Percentiles rank a stretch among this genome's conserved stretches.
Evolutionary conservation across 1,284 basidiomycete genomes (phyloP).

Genomic region (Irpex sp.): DNA sequence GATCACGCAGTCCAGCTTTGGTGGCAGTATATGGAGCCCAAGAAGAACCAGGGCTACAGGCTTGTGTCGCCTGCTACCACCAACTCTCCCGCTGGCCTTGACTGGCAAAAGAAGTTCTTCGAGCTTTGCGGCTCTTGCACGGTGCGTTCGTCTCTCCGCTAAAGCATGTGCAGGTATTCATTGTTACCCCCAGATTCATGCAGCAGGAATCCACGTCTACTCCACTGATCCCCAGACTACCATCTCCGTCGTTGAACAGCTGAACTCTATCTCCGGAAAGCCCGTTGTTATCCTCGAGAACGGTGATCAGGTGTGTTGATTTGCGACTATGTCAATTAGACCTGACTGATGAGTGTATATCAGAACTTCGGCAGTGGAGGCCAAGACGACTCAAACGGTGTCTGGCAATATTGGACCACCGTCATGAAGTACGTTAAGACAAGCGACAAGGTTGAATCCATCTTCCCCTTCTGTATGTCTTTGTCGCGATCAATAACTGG

Average conservation of each 20-base stretch:
- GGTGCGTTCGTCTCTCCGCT: slow-evolving; percentile 29
- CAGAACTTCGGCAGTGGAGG: slow-evolving; percentile 62
- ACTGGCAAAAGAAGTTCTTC: slow-evolving; percentile 64
- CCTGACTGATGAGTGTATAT: slow-evolving; percentile 4
- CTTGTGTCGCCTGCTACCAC: slow-evolving; percentile 69
- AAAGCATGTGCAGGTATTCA: background rate
- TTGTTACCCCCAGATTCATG: background rate
- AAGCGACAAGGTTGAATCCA: slow-evolving; percentile 48
- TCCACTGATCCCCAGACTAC: slow-evolving; percentile 48
- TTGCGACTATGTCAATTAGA: slow-evolving; percentile 10
- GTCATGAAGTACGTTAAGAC: slow-evolving; percentile 55
- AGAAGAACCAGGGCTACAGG: slow-evolving; percentile 50
- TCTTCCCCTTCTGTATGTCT: slow-evolving; percentile 67
- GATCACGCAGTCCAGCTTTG: slow-evolving; percentile 49
- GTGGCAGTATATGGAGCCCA: slow-evolving; percentile 58
- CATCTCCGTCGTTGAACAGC: slow-evolving; percentile 48
- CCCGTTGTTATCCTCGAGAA: slow-evolving; percentile 69
- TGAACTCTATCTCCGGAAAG: slow-evolving; percentile 39
- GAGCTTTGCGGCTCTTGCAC: slow-evolving; percentile 44
- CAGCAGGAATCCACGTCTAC: slow-evolving; percentile 59
- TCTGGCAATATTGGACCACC: slow-evolving; percentile 54
- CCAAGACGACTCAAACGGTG: slow-evolving; percentile 46
- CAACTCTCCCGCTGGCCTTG: slow-evolving; percentile 50
- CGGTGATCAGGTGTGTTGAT: slow-evolving; percentile 51
- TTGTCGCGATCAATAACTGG: background rate